phyloP scores from a whole-genome alignment of 75 land plant genomes.

The Selaginella tamariscina region DNA sequence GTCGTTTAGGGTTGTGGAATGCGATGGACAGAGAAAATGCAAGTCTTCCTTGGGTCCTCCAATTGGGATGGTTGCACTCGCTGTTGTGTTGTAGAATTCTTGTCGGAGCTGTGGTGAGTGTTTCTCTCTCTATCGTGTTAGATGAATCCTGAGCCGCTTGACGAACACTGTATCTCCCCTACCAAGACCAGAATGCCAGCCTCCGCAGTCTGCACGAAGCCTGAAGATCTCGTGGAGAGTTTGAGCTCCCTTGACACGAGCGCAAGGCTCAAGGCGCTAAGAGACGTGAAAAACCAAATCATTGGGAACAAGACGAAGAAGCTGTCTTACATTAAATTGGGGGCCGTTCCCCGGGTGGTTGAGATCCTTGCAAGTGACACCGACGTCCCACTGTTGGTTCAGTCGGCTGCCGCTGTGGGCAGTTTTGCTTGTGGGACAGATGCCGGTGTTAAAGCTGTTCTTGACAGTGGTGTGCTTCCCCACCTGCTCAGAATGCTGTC shows the following conservation, averaged over 20 bases:
- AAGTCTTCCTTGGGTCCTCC: too few relatives aligned
- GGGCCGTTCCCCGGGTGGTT: slow-evolving; percentile 69
- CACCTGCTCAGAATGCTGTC: slow-evolving; percentile 40
- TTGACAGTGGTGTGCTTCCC: slow-evolving; percentile 65
- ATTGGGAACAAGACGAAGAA: slow-evolving; percentile 92
- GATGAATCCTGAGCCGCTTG: background rate
- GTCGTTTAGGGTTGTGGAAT: too few relatives aligned
- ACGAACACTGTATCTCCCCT: background rate
- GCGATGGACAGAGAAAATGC: too few relatives aligned
- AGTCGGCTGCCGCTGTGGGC: slow-evolving; percentile 77
- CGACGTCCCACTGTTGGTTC: slow-evolving; percentile 42
- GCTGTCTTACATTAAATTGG: slow-evolving; percentile 63
- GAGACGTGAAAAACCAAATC: slow-evolving; percentile 89
- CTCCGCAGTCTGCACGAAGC: slow-evolving; percentile 24
- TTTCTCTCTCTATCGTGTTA: background rate
- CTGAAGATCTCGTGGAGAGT: slow-evolving; percentile 45
- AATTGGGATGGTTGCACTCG: too few relatives aligned
- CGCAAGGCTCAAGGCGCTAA: slow-evolving; percentile 49
- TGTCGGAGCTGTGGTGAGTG: too few relatives aligned
- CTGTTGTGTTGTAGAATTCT: too few relatives aligned
- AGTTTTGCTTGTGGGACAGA: slow-evolving; percentile 88
- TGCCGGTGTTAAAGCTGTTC: slow-evolving; percentile 66
- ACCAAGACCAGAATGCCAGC: slow-evolving; percentile 29
- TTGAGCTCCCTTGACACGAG: slow-evolving; percentile 34
- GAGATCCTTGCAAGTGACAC: slow-evolving; percentile 43